Evolutionary conservation across 2,329 filamentous ascomycete species (phyloP).

Genomic region (Verticillium tricorpus): DNA sequence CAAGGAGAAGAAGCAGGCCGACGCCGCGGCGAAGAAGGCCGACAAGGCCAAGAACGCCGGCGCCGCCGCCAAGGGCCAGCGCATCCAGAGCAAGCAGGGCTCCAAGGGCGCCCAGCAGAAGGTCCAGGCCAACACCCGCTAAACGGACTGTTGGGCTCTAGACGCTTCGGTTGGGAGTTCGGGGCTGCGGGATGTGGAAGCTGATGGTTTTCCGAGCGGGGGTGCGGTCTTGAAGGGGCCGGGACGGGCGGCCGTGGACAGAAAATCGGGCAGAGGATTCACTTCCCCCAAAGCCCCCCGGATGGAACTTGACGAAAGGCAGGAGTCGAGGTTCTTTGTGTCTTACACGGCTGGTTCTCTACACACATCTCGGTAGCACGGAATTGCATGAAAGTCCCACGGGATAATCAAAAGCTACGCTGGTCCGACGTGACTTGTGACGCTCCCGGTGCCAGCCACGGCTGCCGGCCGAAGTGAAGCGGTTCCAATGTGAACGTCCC

Average conservation of each 20-base stretch:
- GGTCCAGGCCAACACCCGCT: conserved; percentile 82
- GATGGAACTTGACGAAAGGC: conserved; percentile 5
- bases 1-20: conserved; percentile 96
- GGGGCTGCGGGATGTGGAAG: not conserved
- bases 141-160: conserved; percentile 33
- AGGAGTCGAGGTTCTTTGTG: conserved; percentile 17
- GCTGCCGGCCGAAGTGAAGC: no score
- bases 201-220: not conserved
- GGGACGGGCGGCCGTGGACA: not conserved
- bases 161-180: not conserved
- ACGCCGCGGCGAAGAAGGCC: conserved; percentile 91
- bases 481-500: no score
- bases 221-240: not conserved
- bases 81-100: conserved; percentile 94
- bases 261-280: conserved; percentile 3
- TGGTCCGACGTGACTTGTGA: not conserved
- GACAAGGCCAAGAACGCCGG: conserved; percentile 96
- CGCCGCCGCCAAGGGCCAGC: conserved; percentile 70
- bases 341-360: conserved; percentile 16
- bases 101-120: conserved; percentile 86
- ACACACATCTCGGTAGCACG: conserved; percentile 17
- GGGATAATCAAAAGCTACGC: conserved; percentile 3
- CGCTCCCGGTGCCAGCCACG: not conserved
- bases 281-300: not conserved
- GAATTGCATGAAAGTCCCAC: conserved; percentile 18